Conservation (phyloP, 345 rosid genomes). For the Clarkia xantiana region DNA sequence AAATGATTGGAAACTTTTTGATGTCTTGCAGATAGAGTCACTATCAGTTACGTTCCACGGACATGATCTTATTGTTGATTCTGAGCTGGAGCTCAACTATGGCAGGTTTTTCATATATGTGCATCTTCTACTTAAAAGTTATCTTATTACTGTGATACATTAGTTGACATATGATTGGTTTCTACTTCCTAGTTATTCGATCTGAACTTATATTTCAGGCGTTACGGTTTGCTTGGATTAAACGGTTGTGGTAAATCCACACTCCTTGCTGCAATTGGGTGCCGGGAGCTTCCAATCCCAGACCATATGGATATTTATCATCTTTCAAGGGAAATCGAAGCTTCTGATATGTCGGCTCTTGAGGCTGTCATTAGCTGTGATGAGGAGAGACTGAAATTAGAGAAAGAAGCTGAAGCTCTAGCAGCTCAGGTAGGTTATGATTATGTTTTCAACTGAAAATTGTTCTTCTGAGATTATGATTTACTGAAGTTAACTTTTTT, state of each 20-base stretch:
- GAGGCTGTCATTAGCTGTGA: constrained; percentile 88
- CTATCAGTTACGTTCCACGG: constrained; percentile 95
- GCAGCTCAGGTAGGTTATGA: constrained; percentile 40
- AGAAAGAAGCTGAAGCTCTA: constrained; percentile 78
- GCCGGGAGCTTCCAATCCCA: constrained; percentile 85
- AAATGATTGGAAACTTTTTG: neutral
- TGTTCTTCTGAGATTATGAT: neutral
- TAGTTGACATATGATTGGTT: neutral
- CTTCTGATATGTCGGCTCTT: constrained; percentile 86
- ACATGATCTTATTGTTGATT: constrained; percentile 86
- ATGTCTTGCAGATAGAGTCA: constrained; percentile 73
- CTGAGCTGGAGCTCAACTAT: constrained; percentile 89
- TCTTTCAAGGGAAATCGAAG: constrained; percentile 79
- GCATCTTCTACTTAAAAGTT: neutral
- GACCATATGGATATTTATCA: constrained; percentile 95
- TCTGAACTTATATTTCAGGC: constrained; percentile 24
- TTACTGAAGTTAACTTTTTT: neutral
- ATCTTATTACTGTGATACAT: neutral
- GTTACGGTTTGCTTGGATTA: constrained; percentile 92
- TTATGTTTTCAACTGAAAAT: neutral
- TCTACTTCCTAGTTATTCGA: neutral
- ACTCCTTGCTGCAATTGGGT: constrained; percentile 72
- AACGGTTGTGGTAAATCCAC: constrained; percentile 99
- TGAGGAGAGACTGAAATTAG: constrained; percentile 79
- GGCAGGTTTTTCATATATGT: constrained; percentile 39